A percentile compares a stretch with the other conserved stretches of the same genome.
These are phyloP conservation scores for Colletotrichum liaoningense DNA, from an alignment of 2,329 filamentous ascomycete genomes.

Conservation along the genomic window DNA sequence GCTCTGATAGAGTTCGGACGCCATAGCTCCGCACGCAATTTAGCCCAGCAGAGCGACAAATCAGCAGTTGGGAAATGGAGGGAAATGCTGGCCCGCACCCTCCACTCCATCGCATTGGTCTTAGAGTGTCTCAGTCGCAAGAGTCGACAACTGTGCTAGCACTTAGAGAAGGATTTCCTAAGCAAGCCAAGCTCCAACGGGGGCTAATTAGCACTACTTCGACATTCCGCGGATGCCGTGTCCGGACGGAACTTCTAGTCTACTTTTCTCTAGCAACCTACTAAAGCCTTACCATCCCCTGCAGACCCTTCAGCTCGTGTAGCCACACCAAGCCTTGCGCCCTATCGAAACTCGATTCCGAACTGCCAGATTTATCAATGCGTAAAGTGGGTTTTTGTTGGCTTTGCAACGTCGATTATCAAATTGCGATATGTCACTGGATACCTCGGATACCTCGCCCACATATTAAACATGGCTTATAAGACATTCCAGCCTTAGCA, in stretches of 20 bases:
- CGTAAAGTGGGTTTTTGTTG: background rate
- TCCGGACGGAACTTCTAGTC: background rate
- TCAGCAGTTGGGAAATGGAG: background rate
- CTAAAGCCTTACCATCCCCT: background rate
- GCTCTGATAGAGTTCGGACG: constrained; percentile 20
- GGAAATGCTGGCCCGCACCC: too few species aligned
- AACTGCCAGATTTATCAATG: background rate
- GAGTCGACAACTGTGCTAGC: background rate
- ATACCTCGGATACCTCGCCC: background rate
- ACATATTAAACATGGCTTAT: background rate
- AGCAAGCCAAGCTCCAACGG: background rate
- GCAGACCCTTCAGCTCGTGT: background rate
- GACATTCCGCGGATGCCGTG: background rate
- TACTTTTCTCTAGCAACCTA: background rate
- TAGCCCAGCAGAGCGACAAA: background rate
- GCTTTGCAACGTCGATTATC: background rate
- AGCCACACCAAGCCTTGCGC: constrained; percentile 8
- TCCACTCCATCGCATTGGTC: background rate
- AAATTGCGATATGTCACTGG: background rate
- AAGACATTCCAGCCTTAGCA: background rate
- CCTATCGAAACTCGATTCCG: background rate
- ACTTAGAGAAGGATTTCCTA: background rate
- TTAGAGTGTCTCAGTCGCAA: constrained; percentile 12
- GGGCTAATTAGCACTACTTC: constrained; percentile 8
- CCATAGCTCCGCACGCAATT: background rate